Conservation (phyloP, 2,329 filamentous ascomycete genomes). For the Colletotrichum sidae region DNA sequence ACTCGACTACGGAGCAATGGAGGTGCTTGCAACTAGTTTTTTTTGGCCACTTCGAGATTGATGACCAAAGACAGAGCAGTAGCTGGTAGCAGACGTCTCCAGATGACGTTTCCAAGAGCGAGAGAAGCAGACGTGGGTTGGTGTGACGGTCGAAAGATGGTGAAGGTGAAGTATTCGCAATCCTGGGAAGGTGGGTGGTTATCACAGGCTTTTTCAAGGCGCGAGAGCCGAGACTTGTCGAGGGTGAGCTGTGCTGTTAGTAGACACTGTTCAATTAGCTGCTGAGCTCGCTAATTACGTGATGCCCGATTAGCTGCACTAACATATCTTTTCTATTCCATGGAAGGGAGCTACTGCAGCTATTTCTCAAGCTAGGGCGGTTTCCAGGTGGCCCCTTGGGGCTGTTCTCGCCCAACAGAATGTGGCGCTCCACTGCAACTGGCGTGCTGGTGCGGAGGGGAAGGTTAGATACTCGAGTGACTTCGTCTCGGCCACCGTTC, state of each 20-base stretch:
- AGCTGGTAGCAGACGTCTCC: not conserved
- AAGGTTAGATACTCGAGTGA: not conserved
- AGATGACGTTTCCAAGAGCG: no score
- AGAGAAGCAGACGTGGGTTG: conserved; percentile 4
- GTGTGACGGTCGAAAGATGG: not conserved
- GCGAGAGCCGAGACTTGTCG: conserved; percentile 16
- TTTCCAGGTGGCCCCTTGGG: not conserved
- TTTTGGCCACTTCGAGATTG: conserved; percentile 45
- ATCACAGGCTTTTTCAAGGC: conserved; percentile 25
- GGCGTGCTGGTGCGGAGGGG: not conserved
- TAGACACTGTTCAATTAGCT: conserved; percentile 10
- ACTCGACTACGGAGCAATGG: conserved; percentile 64
- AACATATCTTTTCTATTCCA: conserved; percentile 20
- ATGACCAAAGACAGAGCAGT: not conserved
- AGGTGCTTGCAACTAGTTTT: conserved; percentile 62
- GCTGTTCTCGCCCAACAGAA: conserved; percentile 32
- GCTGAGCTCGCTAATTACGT: conserved; percentile 11
- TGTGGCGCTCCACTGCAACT: conserved; percentile 17
- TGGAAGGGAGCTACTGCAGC: conserved; percentile 1
- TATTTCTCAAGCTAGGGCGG: conserved; percentile 15
- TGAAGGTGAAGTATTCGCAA: conserved; percentile 1
- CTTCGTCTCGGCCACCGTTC: conserved; percentile 7
- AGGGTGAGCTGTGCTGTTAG: conserved; percentile 19
- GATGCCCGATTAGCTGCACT: conserved; percentile 20
- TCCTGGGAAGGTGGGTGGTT: conserved; percentile 14